phyloP scores from a whole-genome alignment of 2,329 filamentous ascomycete genomes.

The Trichoderma semiorbis region DNA sequence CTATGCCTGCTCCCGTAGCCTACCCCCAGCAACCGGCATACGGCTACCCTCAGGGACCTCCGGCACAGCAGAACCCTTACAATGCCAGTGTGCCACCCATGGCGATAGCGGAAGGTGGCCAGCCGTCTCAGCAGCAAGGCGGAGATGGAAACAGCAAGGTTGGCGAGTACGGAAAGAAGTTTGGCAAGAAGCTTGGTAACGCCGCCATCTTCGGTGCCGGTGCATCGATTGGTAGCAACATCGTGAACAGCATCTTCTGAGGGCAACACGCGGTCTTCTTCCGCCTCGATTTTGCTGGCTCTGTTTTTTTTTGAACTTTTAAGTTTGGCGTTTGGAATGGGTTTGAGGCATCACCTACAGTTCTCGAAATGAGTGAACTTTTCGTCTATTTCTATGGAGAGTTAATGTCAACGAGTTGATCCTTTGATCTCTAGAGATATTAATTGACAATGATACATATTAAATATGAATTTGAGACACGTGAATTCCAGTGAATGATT shows the following conservation, averaged over 20 bases:
- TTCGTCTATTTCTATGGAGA: background rate
- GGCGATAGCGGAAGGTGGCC: slow-evolving; percentile 62
- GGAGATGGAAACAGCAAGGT: slow-evolving; percentile 54
- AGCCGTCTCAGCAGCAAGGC: slow-evolving; percentile 32
- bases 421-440: background rate
- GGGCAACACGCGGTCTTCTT: background rate
- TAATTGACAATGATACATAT: background rate
- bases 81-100: slow-evolving; percentile 70
- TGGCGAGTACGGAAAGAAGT: slow-evolving; percentile 81
- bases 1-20: slow-evolving; percentile 28
- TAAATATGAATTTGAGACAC: background rate
- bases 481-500: background rate
- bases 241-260: slow-evolving; percentile 88
- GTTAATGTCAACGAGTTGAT: background rate
- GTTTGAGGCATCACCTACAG: background rate
- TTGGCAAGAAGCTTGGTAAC: slow-evolving; percentile 85
- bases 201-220: slow-evolving; percentile 88
- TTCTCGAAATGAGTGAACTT: background rate
- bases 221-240: slow-evolving; percentile 83
- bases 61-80: slow-evolving; percentile 57
- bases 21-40: slow-evolving; percentile 37
- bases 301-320: background rate
- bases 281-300: background rate
- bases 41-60: slow-evolving; percentile 35
- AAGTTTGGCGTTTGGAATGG: background rate